Evolutionary conservation across 768 basidiomycete species (phyloP), one percentile per base, ranked within the genome.

Genomic region (Chalciporus piperatus): DNA sequence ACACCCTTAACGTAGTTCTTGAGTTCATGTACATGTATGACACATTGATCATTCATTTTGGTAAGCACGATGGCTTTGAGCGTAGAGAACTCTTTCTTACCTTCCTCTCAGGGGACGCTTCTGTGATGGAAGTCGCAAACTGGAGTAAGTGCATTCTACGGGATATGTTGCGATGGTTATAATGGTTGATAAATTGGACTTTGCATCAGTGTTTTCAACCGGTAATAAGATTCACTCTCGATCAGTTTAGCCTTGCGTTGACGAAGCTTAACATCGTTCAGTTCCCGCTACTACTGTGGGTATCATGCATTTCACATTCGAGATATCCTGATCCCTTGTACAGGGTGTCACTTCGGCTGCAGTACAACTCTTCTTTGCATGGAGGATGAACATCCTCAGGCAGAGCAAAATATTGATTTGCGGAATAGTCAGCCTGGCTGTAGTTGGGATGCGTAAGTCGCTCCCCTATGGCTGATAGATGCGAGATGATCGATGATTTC

Each of bases 291-390:
- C 64, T 6, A 65, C 66, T 30, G 64, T 65, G 47, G 22, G 60
- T 50, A 17, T 28, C n/a, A 2, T 6, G 41, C 27, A 22, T 23
- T 43, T 13, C 37, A 6, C 17, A 11, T 48, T 20, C 16, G 5
- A 39, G 19, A 40, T 22, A 3, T 28, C 41, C 41, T 57, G 8
- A 59, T 10, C 27, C 9, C 20, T 7, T 6, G n/a, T 17, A 46
- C 38, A 66, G 64, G 65, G 66, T 11, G 16, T 67, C 23, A 55
- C 67, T 6, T 59, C 65, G 13, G 52, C 65, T 44, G 47, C 60
- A 27, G 64, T 66, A 11, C 64, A 66, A 14, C 30, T 67, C 25
- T 66, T 66, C 45, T 67, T 66, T 43, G 66, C 64, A 13, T 65
- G 65, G 63, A 57, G 64, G 47, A 60, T 66, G 38, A 47, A 47